Conservation (phyloP, 2,329 filamentous ascomycete species). For the Amauroascus verrucosus region DNA sequence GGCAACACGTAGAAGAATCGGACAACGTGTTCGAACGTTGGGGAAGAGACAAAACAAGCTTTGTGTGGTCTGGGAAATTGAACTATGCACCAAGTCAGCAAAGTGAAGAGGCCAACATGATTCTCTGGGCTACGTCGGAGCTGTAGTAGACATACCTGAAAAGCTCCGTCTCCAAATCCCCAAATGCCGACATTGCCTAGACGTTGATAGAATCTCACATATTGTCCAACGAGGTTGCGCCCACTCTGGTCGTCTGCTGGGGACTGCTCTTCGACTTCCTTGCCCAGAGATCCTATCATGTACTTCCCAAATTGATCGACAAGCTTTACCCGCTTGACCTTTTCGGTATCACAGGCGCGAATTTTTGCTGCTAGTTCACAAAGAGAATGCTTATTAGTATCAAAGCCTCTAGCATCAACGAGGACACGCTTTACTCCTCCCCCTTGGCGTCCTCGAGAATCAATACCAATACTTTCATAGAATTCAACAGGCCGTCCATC, state of each 20-base stretch:
- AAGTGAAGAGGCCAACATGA: not conserved
- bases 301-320: conserved; percentile 44
- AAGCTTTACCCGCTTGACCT: conserved; percentile 40
- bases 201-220: conserved; percentile 43
- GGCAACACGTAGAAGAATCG: conserved; percentile 20
- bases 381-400: conserved; percentile 21
- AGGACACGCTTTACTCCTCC: conserved; percentile 34
- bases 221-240: conserved; percentile 24
- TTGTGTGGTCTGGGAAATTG: conserved; percentile 45
- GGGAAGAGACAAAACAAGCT: conserved; percentile 38
- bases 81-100: conserved; percentile 25
- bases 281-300: conserved; percentile 41
- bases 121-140: not conserved
- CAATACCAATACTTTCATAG: conserved; percentile 37
- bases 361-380: conserved; percentile 17
- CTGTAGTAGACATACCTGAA: conserved; percentile 29
- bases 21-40: conserved; percentile 19
- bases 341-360: conserved; percentile 32
- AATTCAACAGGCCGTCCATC: conserved; percentile 38
- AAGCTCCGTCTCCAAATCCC: conserved; percentile 41
- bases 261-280: conserved; percentile 30
- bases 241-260: conserved; percentile 19
- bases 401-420: conserved; percentile 34
- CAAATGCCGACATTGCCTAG: conserved; percentile 45
- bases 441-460: conserved; percentile 21